Evolutionary conservation across 768 basidiomycete genomes (phyloP).

Genomic region (Suillus subluteus): DNA sequence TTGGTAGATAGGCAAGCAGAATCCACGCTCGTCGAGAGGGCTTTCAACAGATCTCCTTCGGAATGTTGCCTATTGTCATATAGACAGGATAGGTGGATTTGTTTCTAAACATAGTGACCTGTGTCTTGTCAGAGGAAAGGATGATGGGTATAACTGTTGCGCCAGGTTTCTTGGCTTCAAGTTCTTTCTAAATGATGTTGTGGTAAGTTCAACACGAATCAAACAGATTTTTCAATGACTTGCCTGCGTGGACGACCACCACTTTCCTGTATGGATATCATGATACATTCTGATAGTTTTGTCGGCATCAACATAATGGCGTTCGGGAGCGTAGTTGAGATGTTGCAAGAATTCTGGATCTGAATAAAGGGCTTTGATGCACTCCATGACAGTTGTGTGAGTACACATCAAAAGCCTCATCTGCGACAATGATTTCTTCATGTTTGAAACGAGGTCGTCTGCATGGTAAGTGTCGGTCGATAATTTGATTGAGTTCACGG

Average conservation of each 20-base stretch:
- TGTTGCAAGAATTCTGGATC: conserved; percentile 37
- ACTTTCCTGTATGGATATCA: conserved; percentile 51
- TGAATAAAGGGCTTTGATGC: conserved; percentile 38
- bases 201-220: background rate
- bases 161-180: conserved; percentile 19
- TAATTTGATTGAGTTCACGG: conserved; percentile 37
- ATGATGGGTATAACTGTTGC: conserved; percentile 8
- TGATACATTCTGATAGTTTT: conserved; percentile 33
- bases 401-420: conserved; percentile 37
- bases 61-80: too few species aligned
- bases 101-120: conserved; percentile 22
- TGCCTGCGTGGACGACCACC: conserved; percentile 58
- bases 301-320: conserved; percentile 38
- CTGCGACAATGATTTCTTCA: conserved; percentile 27
- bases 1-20: too few species aligned
- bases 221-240: background rate
- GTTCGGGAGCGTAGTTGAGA: conserved; percentile 39
- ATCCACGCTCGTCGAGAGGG: too few species aligned
- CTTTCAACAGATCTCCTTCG: too few species aligned
- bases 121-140: conserved; percentile 30
- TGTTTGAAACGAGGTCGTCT: conserved; percentile 32
- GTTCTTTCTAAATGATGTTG: conserved; percentile 13
- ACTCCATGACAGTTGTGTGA: conserved; percentile 39
- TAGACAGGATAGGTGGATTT: background rate
- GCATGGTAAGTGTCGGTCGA: conserved; percentile 31